Conservation (phyloP, 2,329 filamentous ascomycete genomes). For the Pseudopithomyces chartarum region DNA sequence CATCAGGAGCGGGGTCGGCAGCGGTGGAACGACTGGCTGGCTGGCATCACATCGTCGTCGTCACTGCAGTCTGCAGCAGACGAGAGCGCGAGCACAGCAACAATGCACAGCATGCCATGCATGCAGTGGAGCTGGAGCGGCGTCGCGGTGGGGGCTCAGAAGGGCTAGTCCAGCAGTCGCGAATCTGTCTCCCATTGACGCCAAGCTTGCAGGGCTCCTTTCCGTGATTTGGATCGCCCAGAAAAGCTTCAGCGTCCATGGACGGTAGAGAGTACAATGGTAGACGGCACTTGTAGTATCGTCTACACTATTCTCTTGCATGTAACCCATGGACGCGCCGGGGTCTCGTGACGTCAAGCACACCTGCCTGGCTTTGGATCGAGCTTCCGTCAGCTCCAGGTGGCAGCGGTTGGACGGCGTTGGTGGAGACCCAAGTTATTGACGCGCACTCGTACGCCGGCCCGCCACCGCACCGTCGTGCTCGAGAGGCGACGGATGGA, state of each 20-base stretch:
- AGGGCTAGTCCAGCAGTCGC: too few species aligned
- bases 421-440: not conserved
- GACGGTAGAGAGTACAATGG: too few species aligned
- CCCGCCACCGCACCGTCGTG: not conserved
- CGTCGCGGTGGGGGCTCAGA: not conserved
- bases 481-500: not conserved
- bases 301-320: too few species aligned
- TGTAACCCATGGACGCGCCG: too few species aligned
- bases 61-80: too few species aligned
- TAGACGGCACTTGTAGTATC: too few species aligned
- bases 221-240: not conserved
- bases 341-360: conserved; percentile 5
- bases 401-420: not conserved
- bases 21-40: too few species aligned
- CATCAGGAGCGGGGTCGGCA: not conserved
- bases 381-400: not conserved
- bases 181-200: not conserved
- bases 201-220: not conserved
- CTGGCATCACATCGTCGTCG: not conserved
- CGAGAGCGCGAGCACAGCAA: not conserved
- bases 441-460: not conserved
- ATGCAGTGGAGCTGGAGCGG: not conserved
- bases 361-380: not conserved
- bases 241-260: not conserved
- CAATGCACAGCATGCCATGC: not conserved